Evolutionary conservation across 768 basidiomycete species (phyloP).

Genomic region (Macrolepiota albuminosa): DNA sequence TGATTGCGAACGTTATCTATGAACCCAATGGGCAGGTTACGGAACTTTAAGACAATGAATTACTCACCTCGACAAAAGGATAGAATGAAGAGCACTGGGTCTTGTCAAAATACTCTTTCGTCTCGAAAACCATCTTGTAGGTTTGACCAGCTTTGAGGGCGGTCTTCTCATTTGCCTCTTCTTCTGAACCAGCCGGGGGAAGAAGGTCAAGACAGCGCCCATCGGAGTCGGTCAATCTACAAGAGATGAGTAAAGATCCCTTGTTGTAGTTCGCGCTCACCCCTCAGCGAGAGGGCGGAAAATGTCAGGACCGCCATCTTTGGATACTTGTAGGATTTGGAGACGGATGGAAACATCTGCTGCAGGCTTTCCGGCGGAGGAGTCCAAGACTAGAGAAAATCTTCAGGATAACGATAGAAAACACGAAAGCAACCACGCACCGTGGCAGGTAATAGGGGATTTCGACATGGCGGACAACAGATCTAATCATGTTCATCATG

Average conservation of each 20-base stretch:
- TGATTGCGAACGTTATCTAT: constrained; percentile 76
- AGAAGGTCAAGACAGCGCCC: constrained; percentile 82
- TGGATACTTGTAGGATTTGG: constrained; percentile 40
- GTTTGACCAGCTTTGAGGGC: constrained; percentile 49
- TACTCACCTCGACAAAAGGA: constrained; percentile 77
- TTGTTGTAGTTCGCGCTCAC: constrained; percentile 32
- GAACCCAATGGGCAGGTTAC: constrained; percentile 1
- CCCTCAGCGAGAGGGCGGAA: constrained; percentile 57
- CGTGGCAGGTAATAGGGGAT: constrained; percentile 91
- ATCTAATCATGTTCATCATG: not conserved
- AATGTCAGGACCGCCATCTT: constrained; percentile 31
- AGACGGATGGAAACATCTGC: constrained; percentile 61
- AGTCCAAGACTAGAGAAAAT: constrained; percentile 69
- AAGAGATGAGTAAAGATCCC: constrained; percentile 8
- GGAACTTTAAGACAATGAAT: not conserved
- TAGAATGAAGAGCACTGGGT: constrained; percentile 71
- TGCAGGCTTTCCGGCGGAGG: constrained; percentile 79
- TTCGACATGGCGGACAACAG: constrained; percentile 34
- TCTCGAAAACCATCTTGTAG: constrained; percentile 86
- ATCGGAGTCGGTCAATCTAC: constrained; percentile 71
- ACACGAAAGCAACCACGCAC: constrained; percentile 29
- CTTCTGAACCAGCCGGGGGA: constrained; percentile 44
- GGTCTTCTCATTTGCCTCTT: constrained; percentile 35
- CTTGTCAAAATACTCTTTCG: constrained; percentile 73
- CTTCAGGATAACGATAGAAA: not conserved